These are phyloP conservation scores for Tephrocybe sp. DNA, from an alignment of 768 basidiomycete species.

Conservation along the genomic window DNA sequence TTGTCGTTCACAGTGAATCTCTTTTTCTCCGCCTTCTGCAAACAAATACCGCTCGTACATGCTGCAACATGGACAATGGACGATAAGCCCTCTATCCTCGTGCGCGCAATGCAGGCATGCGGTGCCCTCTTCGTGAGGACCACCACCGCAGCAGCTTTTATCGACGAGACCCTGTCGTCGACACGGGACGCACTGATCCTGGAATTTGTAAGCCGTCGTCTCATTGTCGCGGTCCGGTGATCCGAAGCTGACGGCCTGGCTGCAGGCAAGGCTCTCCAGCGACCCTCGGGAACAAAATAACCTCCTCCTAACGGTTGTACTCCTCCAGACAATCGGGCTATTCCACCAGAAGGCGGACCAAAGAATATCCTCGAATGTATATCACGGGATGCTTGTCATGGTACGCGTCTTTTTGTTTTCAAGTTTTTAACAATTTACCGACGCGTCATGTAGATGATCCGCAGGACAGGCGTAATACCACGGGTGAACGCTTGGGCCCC, in stretches of 20 bases:
- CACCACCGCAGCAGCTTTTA: conserved; percentile 46
- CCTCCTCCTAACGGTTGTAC: conserved; percentile 47
- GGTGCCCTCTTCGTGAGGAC: conserved; percentile 60
- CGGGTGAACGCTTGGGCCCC: conserved; percentile 44
- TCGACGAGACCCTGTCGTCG: conserved; percentile 40
- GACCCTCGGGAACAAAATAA: conserved; percentile 37
- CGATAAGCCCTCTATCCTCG: conserved; percentile 48
- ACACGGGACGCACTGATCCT: conserved; percentile 49
- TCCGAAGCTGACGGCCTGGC: conserved; percentile 16
- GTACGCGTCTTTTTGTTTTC: conserved; percentile 31
- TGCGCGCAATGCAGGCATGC: conserved; percentile 59
- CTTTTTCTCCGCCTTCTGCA: conserved; percentile 54
- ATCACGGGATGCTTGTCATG: conserved; percentile 61
- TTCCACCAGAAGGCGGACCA: conserved; percentile 52
- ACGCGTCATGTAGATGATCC: conserved; percentile 40
- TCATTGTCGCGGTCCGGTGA: conserved; percentile 6
- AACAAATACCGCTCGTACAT: conserved; percentile 59
- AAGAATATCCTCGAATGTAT: conserved; percentile 49
- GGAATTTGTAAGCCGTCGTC: conserved; percentile 50
- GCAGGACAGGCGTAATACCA: conserved; percentile 44
- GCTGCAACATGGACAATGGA: conserved; percentile 51
- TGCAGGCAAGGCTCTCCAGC: conserved; percentile 37
- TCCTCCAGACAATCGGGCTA: conserved; percentile 58
- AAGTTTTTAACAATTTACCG: not conserved
- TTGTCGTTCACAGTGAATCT: conserved; percentile 39